These are phyloP conservation scores for Penicillium riverlandense DNA, from an alignment of 495 filamentous ascomycete genomes.

Conservation along the genomic window DNA sequence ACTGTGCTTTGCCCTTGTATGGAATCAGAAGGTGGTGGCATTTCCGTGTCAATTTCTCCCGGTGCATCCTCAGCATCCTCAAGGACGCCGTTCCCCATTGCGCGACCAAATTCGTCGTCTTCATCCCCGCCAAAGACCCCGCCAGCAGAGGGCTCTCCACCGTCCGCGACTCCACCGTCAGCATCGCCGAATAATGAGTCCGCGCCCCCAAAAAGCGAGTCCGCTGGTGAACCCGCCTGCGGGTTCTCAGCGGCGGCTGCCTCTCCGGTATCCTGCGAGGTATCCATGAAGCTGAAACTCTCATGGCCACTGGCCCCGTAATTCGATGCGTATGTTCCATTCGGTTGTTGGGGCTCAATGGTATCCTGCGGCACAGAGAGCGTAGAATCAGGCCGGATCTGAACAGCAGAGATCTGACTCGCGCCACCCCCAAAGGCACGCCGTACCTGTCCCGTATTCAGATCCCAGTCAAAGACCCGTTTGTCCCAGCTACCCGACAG, in stretches of 20 bases:
- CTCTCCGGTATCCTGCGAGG: slow-evolving; percentile 32
- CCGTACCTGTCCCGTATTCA: slow-evolving; percentile 75
- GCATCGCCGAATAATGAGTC: slow-evolving; percentile 75
- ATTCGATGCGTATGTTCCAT: slow-evolving; percentile 64
- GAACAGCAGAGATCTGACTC: slow-evolving; percentile 80
- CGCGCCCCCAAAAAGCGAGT: slow-evolving; percentile 55
- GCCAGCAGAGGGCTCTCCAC: slow-evolving; percentile 47
- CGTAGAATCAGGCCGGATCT: slow-evolving; percentile 71
- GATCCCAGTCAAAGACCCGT: slow-evolving; percentile 86
- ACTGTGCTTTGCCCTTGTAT: not conserved
- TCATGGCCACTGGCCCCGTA: slow-evolving; percentile 37
- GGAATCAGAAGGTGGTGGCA: not conserved
- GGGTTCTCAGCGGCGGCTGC: slow-evolving; percentile 26
- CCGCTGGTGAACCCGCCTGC: slow-evolving; percentile 59
- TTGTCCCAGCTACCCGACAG: slow-evolving; percentile 98
- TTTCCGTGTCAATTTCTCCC: slow-evolving; percentile 22
- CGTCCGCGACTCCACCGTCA: slow-evolving; percentile 51
- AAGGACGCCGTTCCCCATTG: slow-evolving; percentile 57
- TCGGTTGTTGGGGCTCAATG: slow-evolving; percentile 45
- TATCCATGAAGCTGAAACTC: slow-evolving; percentile 38
- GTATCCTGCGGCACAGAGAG: slow-evolving; percentile 69
- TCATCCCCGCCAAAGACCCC: slow-evolving; percentile 63
- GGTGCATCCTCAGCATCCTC: slow-evolving; percentile 31
- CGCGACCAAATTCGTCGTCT: slow-evolving; percentile 78
- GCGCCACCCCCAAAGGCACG: slow-evolving; percentile 69